Evolutionary conservation across 257 asterid species (phyloP).

Genomic region (Nyctanthes arbortristis): DNA sequence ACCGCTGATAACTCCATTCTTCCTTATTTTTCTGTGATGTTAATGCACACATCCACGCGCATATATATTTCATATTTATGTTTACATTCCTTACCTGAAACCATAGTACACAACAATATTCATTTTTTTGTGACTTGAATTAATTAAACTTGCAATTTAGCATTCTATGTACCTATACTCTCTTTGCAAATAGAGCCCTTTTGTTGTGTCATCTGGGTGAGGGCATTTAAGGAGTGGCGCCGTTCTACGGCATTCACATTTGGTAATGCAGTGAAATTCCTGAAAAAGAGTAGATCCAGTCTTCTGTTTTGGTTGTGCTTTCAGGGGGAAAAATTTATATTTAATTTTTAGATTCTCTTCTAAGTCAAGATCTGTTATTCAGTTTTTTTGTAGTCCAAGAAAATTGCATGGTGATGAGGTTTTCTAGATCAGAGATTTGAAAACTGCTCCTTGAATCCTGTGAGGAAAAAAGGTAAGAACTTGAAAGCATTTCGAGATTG

Average conservation of each 20-base stretch:
- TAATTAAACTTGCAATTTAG: conserved; percentile 28
- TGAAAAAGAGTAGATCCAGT: conserved; percentile 18
- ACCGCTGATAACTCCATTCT: conserved; percentile 72
- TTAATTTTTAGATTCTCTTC: conserved; percentile 31
- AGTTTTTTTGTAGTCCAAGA: conserved; percentile 25
- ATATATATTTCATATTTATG: conserved; percentile 19
- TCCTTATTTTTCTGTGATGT: conserved; percentile 38
- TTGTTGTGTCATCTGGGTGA: conserved; percentile 48
- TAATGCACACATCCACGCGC: background rate
- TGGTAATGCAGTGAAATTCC: conserved; percentile 34
- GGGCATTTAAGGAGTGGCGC: conserved; percentile 24
- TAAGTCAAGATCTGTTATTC: conserved; percentile 53
- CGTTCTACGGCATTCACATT: conserved; percentile 34
- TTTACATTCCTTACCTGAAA: conserved; percentile 47
- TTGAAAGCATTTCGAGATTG: conserved; percentile 9
- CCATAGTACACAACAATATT: conserved; percentile 43
- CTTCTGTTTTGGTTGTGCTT: conserved; percentile 32
- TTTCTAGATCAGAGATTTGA: conserved; percentile 69
- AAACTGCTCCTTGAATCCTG: conserved; percentile 28
- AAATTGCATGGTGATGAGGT: conserved; percentile 34
- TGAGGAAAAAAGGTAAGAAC: conserved; percentile 46
- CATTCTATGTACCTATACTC: conserved; percentile 50
- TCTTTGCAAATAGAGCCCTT: conserved; percentile 42
- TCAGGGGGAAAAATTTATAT: conserved; percentile 6
- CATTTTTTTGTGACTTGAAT: conserved; percentile 38